phyloP scores from a whole-genome alignment of 2,329 filamentous ascomycete species.

The Paecilomyces sp. region DNA sequence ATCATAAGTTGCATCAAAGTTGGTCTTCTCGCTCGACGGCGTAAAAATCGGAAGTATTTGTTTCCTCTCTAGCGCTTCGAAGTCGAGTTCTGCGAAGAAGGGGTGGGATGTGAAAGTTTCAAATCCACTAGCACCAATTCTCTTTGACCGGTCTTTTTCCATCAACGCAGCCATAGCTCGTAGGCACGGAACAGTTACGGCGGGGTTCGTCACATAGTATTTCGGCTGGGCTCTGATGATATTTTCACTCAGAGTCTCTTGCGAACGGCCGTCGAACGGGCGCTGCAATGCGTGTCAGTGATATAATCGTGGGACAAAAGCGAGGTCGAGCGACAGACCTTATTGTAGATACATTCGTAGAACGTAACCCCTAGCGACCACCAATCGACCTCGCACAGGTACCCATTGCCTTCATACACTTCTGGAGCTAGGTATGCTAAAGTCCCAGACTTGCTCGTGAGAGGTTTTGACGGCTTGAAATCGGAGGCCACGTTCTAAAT shows the following conservation, averaged over 20 bases:
- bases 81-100: slow-evolving; percentile 84
- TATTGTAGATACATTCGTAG: slow-evolving; percentile 99
- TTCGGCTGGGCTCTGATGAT: slow-evolving; percentile 77
- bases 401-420: slow-evolving; percentile 85
- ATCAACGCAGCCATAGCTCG: slow-evolving; percentile 81
- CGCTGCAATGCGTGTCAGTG: slow-evolving; percentile 50
- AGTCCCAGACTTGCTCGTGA: slow-evolving; percentile 95
- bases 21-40: slow-evolving; percentile 94
- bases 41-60: slow-evolving; percentile 85
- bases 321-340: slow-evolving; percentile 48
- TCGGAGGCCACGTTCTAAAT: slow-evolving; percentile 90
- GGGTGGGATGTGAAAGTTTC: slow-evolving; percentile 79
- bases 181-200: slow-evolving; percentile 79
- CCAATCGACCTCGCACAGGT: slow-evolving; percentile 89
- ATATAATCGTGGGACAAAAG: not conserved
- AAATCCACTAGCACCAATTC: slow-evolving; percentile 77
- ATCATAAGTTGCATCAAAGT: slow-evolving; percentile 98
- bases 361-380: slow-evolving; percentile 98
- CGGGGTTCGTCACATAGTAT: slow-evolving; percentile 86
- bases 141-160: slow-evolving; percentile 68
- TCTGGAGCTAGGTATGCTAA: slow-evolving; percentile 93
- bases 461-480: slow-evolving; percentile 68
- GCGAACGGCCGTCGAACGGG: slow-evolving; percentile 85
- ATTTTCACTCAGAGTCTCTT: slow-evolving; percentile 69
- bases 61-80: slow-evolving; percentile 75